Conservation (phyloP, 331 rosid species). For the Rosa hybrid region DNA sequence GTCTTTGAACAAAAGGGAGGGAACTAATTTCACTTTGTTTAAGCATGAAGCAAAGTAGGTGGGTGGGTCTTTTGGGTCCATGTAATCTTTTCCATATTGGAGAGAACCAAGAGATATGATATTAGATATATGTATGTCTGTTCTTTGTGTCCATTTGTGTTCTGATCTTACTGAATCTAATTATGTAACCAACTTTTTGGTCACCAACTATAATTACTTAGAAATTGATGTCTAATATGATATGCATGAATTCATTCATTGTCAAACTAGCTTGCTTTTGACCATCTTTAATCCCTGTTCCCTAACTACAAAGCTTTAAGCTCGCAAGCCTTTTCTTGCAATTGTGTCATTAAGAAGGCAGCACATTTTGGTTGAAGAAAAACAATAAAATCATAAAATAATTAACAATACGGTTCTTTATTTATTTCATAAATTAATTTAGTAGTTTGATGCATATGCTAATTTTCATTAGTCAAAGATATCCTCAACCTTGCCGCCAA, state of each 20-base stretch:
- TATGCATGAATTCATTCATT: slow-evolving; percentile 19
- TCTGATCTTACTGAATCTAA: slow-evolving; percentile 25
- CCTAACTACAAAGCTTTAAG: background rate
- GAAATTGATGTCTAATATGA: slow-evolving; percentile 23
- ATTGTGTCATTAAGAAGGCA: background rate
- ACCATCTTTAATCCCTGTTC: slow-evolving; percentile 25
- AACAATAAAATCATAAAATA: no score
- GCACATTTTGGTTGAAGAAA: background rate
- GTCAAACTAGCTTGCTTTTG: slow-evolving; percentile 53
- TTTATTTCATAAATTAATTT: no score
- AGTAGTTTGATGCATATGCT: no score
- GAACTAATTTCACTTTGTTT: slow-evolving; percentile 34
- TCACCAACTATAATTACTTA: slow-evolving; percentile 51
- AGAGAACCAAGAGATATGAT: background rate
- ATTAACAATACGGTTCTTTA: background rate
- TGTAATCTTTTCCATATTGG: slow-evolving; percentile 35
- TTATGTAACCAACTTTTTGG: slow-evolving; percentile 43
- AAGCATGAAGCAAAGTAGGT: slow-evolving; percentile 36
- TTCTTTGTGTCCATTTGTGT: slow-evolving; percentile 21
- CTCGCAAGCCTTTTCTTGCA: background rate
- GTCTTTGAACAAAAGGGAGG: slow-evolving; percentile 23
- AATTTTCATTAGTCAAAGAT: no score
- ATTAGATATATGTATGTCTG: slow-evolving; percentile 10
- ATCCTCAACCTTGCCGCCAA: no score
- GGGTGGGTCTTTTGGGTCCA: slow-evolving; percentile 10